These are phyloP conservation scores for Xylaria venustula DNA, from an alignment of 495 filamentous ascomycete genomes.

Conservation along the genomic window DNA sequence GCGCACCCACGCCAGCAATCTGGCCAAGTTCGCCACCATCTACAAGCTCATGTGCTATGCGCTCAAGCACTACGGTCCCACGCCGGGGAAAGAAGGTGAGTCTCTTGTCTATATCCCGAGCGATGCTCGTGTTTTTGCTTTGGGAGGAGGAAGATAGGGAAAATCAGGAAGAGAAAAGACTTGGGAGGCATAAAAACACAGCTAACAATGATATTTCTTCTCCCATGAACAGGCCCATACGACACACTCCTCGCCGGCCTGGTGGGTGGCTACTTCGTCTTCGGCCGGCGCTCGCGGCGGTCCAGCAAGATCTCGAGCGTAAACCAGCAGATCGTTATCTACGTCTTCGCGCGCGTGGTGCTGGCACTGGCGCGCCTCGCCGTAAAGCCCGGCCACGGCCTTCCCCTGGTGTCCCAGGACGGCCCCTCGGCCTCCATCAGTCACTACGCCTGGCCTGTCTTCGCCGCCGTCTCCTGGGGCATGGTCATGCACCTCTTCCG, in stretches of 20 bases:
- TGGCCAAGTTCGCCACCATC: constrained; percentile 82
- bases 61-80: constrained; percentile 62
- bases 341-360: constrained; percentile 89
- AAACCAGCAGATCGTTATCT: constrained; percentile 97
- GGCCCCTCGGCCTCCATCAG: constrained; percentile 47
- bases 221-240: constrained; percentile 53
- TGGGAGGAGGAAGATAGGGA: not conserved
- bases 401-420: constrained; percentile 42
- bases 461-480: constrained; percentile 86
- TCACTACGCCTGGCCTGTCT: constrained; percentile 81
- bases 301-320: constrained; percentile 70
- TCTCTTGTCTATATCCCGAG: not conserved
- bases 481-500: constrained; percentile 93
- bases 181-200: not conserved
- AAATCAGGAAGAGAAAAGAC: not conserved
- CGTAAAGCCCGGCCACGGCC: constrained; percentile 59
- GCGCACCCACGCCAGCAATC: constrained; percentile 84
- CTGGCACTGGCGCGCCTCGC: constrained; percentile 80
- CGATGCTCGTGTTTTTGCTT: too few species aligned
- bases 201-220: not conserved
- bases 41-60: constrained; percentile 81
- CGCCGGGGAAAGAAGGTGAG: constrained; percentile 55
- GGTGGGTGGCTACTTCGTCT: constrained; percentile 88
- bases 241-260: constrained; percentile 90
- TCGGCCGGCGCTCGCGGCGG: constrained; percentile 62